Percentiles rank a stretch among this genome's conserved stretches.
phyloP scores from a whole-genome alignment of 768 basidiomycete genomes.

The Boletus subcaerulescens region DNA sequence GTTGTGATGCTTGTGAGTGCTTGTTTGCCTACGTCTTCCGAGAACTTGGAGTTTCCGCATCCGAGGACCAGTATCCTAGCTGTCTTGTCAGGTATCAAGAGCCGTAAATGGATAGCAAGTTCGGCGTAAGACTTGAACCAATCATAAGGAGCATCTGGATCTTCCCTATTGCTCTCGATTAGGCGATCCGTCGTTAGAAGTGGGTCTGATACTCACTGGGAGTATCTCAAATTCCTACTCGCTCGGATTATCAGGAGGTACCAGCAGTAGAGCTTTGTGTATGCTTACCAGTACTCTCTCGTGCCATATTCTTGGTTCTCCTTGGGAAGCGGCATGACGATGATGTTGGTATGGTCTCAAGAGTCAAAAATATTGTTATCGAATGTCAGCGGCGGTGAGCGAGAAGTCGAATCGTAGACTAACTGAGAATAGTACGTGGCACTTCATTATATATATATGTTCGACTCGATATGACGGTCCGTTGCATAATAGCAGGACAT shows the following conservation, averaged over 20 bases:
- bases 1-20: not conserved
- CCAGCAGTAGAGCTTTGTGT: not conserved
- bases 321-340: conserved; percentile 43
- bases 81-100: conserved; percentile 58
- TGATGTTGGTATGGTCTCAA: not conserved
- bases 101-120: conserved; percentile 57
- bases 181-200: not conserved
- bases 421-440: no score
- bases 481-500: no score
- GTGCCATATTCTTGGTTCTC: conserved; percentile 69
- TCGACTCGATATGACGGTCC: no score
- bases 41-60: conserved; percentile 80
- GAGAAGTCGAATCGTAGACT: no score
- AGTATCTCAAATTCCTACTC: conserved; percentile 65
- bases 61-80: conserved; percentile 75
- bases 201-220: conserved; percentile 43
- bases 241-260: not conserved
- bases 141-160: conserved; percentile 62
- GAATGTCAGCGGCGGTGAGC: no score
- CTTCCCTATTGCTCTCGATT: conserved; percentile 43
- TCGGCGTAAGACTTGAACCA: conserved; percentile 87
- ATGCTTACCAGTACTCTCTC: conserved; percentile 62
- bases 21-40: conserved; percentile 56
- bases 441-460: no score
- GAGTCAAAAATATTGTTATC: no score